Percentiles rank a stretch among this genome's conserved stretches.
phyloP scores from a whole-genome alignment of 2,329 filamentous ascomycete species.

The Simplicillium aogashimaense region DNA sequence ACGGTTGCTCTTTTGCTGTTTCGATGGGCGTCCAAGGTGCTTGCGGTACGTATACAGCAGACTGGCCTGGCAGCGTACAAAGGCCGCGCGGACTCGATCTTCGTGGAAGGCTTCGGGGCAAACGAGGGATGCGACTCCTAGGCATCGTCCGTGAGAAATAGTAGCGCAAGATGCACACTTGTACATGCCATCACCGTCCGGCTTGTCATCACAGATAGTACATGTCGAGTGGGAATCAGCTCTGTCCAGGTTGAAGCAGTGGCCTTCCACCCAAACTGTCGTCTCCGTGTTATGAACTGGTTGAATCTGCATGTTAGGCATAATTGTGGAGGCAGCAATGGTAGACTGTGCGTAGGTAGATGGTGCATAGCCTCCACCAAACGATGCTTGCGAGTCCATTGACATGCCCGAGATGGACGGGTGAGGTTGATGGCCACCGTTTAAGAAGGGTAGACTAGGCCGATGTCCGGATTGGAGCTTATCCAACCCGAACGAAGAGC shows the following conservation, averaged over 20 bases:
- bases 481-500: slow-evolving; percentile 84
- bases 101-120: slow-evolving; percentile 52
- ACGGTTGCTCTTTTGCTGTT: slow-evolving; percentile 49
- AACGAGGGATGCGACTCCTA: slow-evolving; percentile 53
- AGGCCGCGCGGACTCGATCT: slow-evolving; percentile 53
- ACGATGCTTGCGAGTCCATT: slow-evolving; percentile 59
- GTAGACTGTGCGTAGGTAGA: slow-evolving; percentile 83
- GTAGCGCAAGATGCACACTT: slow-evolving; percentile 57
- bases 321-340: slow-evolving; percentile 73
- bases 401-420: slow-evolving; percentile 50
- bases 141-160: slow-evolving; percentile 47
- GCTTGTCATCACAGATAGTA: slow-evolving; percentile 66
- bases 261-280: slow-evolving; percentile 75
- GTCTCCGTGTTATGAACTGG: slow-evolving; percentile 71
- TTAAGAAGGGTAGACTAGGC: slow-evolving; percentile 65
- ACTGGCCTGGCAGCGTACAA: slow-evolving; percentile 56
- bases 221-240: slow-evolving; percentile 54
- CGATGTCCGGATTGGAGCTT: slow-evolving; percentile 57
- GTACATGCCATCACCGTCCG: slow-evolving; percentile 64
- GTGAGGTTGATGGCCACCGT: slow-evolving; percentile 46
- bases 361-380: slow-evolving; percentile 64
- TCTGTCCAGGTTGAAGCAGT: slow-evolving; percentile 61
- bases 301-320: slow-evolving; percentile 75
- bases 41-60: slow-evolving; percentile 58
- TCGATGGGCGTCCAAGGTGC: slow-evolving; percentile 47